Conservation (phyloP, 331 rosid genomes). For the Stylosanthes scabra region DNA sequence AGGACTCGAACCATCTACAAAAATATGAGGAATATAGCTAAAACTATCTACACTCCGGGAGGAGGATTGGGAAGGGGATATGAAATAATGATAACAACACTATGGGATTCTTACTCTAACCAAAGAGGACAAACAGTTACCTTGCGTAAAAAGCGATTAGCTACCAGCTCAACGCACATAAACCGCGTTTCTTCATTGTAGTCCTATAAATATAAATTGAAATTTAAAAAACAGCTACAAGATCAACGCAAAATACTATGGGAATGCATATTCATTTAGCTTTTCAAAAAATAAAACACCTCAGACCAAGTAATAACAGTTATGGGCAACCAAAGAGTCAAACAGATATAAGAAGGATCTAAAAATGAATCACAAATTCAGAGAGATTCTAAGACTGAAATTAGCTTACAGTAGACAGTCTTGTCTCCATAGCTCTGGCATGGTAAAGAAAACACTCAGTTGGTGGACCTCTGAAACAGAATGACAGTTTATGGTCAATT, state of each 20-base stretch:
- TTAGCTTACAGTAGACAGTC: constrained; percentile 63
- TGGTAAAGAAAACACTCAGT: constrained; percentile 93
- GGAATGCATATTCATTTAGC: constrained; percentile 12
- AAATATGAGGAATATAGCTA: constrained; percentile 16
- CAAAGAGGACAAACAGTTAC: constrained; percentile 46
- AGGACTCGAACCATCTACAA: constrained; percentile 94
- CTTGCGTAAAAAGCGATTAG: constrained; percentile 94
- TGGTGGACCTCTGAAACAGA: constrained; percentile 90
- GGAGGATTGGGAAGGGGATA: background rate
- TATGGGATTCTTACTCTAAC: background rate
- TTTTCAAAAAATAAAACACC: constrained; percentile 10
- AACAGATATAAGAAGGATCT: background rate
- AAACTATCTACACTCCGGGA: background rate
- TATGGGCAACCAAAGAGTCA: constrained; percentile 5
- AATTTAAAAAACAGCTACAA: constrained; percentile 17
- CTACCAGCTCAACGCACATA: constrained; percentile 93
- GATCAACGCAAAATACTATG: too few relatives aligned
- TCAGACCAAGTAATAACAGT: constrained; percentile 11
- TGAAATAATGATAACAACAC: background rate
- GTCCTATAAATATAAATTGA: constrained; percentile 54
- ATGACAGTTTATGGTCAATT: constrained; percentile 42
- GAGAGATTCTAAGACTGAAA: constrained; percentile 22
- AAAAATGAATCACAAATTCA: background rate
- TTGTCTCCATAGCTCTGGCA: constrained; percentile 84
- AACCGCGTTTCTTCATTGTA: constrained; percentile 63